Percentiles rank a stretch among this genome's conserved stretches.
Evolutionary conservation across 148 eudicot species (phyloP).

Genomic region (Rheum nobile): DNA sequence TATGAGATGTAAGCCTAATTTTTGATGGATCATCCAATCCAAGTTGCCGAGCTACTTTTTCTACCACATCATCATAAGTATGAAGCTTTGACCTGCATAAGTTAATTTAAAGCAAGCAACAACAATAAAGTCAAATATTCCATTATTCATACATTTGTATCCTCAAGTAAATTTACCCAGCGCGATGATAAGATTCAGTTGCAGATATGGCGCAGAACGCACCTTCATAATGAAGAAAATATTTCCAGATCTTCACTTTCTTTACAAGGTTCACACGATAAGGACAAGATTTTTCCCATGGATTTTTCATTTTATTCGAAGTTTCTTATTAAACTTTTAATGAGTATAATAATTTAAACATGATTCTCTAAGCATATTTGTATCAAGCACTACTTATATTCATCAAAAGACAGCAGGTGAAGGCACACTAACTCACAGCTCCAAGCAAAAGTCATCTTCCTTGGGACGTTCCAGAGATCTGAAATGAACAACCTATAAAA

Average conservation of each 20-base stretch:
- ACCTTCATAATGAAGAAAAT: not conserved
- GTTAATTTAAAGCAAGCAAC: not conserved
- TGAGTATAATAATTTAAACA: not conserved
- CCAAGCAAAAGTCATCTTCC: constrained; percentile 83
- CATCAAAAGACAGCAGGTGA: not conserved
- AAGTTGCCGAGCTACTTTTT: constrained; percentile 65
- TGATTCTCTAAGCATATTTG: not conserved
- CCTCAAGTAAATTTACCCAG: not conserved
- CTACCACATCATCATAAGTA: constrained; percentile 91
- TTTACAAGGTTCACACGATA: not conserved
- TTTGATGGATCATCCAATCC: constrained; percentile 84
- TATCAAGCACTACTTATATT: not conserved
- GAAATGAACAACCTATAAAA: constrained; percentile 70
- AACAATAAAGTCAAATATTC: not conserved
- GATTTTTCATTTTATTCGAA: not conserved
- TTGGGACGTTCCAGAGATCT: constrained; percentile 82
- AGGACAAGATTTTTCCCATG: not conserved
- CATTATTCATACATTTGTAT: not conserved
- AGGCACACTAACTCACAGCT: constrained; percentile 52
- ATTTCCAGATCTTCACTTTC: not conserved
- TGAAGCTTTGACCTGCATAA: constrained; percentile 66
- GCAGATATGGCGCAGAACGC: not conserved
- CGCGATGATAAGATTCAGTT: not conserved
- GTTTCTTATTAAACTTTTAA: not conserved
- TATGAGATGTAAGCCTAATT: constrained; percentile 90